Percentiles rank a stretch among this genome's conserved stretches.
Evolutionary conservation across 169 alveolate species (phyloP).

Genomic region (Theileria luwenshuni): DNA sequence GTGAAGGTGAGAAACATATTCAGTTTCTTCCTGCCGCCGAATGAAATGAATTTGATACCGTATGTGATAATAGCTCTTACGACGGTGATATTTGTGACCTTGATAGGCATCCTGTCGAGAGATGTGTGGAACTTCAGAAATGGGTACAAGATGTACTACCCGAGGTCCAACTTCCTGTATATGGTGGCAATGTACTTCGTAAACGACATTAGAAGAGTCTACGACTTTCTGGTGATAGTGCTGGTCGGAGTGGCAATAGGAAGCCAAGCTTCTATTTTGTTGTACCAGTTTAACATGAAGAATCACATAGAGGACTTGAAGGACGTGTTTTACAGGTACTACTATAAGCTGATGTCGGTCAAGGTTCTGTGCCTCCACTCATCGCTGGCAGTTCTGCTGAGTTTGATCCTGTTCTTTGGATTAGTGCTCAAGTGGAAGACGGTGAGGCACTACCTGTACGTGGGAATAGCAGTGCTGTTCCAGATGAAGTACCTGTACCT

Average conservation of each 20-base stretch:
- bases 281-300: neutral
- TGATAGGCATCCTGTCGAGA: constrained; percentile 18
- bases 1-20: constrained; percentile 31
- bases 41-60: constrained; percentile 9
- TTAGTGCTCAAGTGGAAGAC: constrained; percentile 3
- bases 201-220: constrained; percentile 38
- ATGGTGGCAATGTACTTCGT: constrained; percentile 34
- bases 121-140: constrained; percentile 27
- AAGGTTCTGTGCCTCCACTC: constrained; percentile 6
- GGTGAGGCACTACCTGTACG: constrained; percentile 17
- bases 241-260: constrained; percentile 3
- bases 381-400: neutral
- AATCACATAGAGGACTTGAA: constrained; percentile 1
- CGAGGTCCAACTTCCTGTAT: neutral
- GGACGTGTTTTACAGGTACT: constrained; percentile 14
- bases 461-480: constrained; percentile 7
- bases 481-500: constrained; percentile 17
- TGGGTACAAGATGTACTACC: constrained; percentile 18
- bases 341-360: neutral
- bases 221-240: constrained; percentile 32
- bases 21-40: constrained; percentile 26
- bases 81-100: neutral
- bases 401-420: constrained; percentile 7
- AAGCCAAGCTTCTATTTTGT: neutral
- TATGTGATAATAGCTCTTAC: constrained; percentile 18